These are phyloP conservation scores for Fusarium pseudograminearum DNA, from an alignment of 2,329 filamentous ascomycete species.

Conservation along the genomic window DNA sequence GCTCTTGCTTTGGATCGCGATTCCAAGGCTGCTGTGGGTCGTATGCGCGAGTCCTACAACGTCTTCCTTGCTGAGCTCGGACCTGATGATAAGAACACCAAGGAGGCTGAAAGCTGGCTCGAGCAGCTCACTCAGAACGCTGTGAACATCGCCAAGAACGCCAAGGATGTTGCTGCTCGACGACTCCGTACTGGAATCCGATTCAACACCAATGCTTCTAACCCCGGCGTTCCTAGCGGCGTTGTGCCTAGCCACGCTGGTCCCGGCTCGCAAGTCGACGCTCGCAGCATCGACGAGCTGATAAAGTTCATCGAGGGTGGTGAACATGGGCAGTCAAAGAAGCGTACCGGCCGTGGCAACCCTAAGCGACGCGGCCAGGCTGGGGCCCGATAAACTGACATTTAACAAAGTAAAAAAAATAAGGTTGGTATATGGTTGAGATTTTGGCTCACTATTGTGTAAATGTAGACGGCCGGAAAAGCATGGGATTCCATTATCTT, in stretches of 20 bases:
- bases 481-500: conserved; percentile 36
- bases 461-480: conserved; percentile 38
- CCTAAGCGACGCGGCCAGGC: conserved; percentile 65
- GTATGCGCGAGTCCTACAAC: conserved; percentile 97
- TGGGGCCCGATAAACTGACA: conserved; percentile 34
- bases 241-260: conserved; percentile 50
- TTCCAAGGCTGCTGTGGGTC: conserved; percentile 87
- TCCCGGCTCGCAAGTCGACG: conserved; percentile 66
- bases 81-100: conserved; percentile 94
- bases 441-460: conserved; percentile 37
- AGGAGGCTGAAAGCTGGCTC: conserved; percentile 96
- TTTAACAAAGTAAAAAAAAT: conserved; percentile 28
- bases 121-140: conserved; percentile 96
- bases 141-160: conserved; percentile 92
- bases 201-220: conserved; percentile 62
- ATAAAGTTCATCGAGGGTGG: conserved; percentile 92
- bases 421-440: conserved; percentile 30
- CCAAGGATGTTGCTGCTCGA: conserved; percentile 84
- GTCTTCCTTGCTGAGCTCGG: conserved; percentile 92
- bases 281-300: conserved; percentile 90
- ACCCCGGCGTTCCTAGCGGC: conserved; percentile 46
- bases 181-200: conserved; percentile 77
- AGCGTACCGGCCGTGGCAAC: conserved; percentile 65
- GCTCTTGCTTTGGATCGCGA: conserved; percentile 96
- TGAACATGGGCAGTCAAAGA: conserved; percentile 68